phyloP scores from a whole-genome alignment of 2,329 filamentous ascomycete genomes.

The Aurifilum marmelostoma region DNA sequence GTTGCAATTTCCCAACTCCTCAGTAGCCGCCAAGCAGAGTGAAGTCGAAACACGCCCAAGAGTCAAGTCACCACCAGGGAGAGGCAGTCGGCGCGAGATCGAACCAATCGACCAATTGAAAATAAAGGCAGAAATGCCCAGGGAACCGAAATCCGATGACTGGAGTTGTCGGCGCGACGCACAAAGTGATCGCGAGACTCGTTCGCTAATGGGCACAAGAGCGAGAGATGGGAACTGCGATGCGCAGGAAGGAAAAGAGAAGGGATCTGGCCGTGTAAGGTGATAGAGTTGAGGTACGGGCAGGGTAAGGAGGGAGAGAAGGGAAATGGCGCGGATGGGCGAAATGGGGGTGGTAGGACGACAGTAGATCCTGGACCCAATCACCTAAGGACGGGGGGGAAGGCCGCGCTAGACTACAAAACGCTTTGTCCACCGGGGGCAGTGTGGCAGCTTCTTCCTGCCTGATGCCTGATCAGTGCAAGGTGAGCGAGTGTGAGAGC shows the following conservation, averaged over 20 bases:
- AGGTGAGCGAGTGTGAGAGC: slow-evolving; percentile 2
- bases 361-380: neutral
- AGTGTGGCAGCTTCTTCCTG: slow-evolving; percentile 7
- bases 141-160: neutral
- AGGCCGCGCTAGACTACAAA: slow-evolving; percentile 8
- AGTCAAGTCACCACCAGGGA: slow-evolving; percentile 11
- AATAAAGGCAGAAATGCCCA: slow-evolving; percentile 1
- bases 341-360: slow-evolving; percentile 12
- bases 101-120: slow-evolving; percentile 6
- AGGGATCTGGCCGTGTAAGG: slow-evolving; percentile 11
- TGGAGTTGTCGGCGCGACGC: neutral
- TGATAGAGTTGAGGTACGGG: neutral
- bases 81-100: slow-evolving; percentile 12
- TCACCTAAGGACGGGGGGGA: slow-evolving; percentile 2
- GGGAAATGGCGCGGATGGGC: slow-evolving; percentile 12
- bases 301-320: slow-evolving; percentile 5
- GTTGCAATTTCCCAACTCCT: slow-evolving; percentile 8
- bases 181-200: slow-evolving; percentile 3
- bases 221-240: slow-evolving; percentile 9
- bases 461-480: slow-evolving; percentile 5
- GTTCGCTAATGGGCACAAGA: slow-evolving; percentile 12
- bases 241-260: slow-evolving; percentile 11
- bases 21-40: slow-evolving; percentile 24
- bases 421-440: slow-evolving; percentile 15
- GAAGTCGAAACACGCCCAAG: slow-evolving; percentile 21